These are phyloP conservation scores for Arabidopsis lyrata DNA, from an alignment of 441 rosid species.

Conservation along the genomic window DNA sequence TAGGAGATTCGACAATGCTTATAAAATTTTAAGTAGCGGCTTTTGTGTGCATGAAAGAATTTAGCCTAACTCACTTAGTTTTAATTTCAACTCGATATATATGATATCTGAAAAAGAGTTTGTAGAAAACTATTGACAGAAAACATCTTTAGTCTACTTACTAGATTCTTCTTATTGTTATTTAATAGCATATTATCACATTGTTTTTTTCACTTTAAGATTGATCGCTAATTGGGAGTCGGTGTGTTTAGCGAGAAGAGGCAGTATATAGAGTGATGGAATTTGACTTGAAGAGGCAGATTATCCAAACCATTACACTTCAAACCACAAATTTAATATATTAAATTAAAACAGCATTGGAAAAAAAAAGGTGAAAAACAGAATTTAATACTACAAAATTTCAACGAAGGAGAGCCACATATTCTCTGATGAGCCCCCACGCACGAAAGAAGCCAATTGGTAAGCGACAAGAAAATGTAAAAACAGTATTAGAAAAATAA, in stretches of 20 bases:
- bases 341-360: background rate
- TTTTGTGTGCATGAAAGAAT: background rate
- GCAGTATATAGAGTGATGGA: constrained; percentile 26
- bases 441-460: constrained; percentile 36
- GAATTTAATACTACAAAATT: background rate
- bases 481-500: constrained; percentile 14
- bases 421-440: constrained; percentile 37
- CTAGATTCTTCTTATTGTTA: background rate
- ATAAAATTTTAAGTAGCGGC: too few species aligned
- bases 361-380: background rate
- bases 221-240: background rate
- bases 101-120: constrained; percentile 1
- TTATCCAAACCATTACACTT: constrained; percentile 34
- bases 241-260: constrained; percentile 33
- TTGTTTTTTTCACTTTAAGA: background rate
- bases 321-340: constrained; percentile 33
- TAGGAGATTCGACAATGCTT: background rate
- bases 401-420: constrained; percentile 42
- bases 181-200: background rate
- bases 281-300: constrained; percentile 44
- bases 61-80: background rate
- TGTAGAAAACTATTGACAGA: background rate
- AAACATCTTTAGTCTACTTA: constrained; percentile 3
- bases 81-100: background rate
- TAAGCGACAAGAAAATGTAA: constrained; percentile 39